Base-by-base conservation (phyloP, 2,329 filamentous ascomycete species). In the Pezicula radicicola region DNA sequence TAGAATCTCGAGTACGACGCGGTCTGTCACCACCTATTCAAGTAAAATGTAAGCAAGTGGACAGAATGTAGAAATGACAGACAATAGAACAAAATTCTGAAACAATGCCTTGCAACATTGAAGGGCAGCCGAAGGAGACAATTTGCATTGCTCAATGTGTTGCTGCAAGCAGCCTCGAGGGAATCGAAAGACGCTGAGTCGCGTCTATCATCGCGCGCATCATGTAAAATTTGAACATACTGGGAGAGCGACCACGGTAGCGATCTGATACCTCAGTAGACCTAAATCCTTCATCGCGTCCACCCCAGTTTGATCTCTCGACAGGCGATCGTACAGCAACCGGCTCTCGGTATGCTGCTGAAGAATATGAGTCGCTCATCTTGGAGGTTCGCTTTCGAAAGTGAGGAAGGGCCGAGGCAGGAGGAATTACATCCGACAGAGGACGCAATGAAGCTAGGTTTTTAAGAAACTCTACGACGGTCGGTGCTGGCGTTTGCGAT, bases 241-340 rank as follows among this genome's bases (percentile, higher is more conserved):
- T 85, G 68, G 87, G 86, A 61, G 87, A 89, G 67, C 87, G 80
- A 55, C 79, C 80, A 53, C 85, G 79, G 60, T 87, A 85, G 57
- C 79, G 72, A 18, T 83, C 81, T 28, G 60, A 44, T 67, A 63
- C 40, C 18, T 59, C 57, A 36, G 33, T 55, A 40, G 56, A 45
- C 51, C 64, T 63, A 43, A 64, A 63, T 39, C 46, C 53, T 50
- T 63, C 63, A 50, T 68, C 64, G 33, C 66, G 65, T 59, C 63
- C 60, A 49, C 60, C 60, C 65, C 66, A 68, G 39, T 54, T 63
- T 46, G 63, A 59, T 56, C 66, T 64, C 53, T 67, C 65, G 9
- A 54, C 50, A n/a, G 66, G 66, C 9, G 66, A 68, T 47, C 66
- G 57, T 3, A 65, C 62, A 10, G 62, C 55, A 28, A 57, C 44